Evolutionary conservation across 345 rosid genomes (phyloP), one percentile per base, ranked within the genome.

Genomic region (Turnera subulata): DNA sequence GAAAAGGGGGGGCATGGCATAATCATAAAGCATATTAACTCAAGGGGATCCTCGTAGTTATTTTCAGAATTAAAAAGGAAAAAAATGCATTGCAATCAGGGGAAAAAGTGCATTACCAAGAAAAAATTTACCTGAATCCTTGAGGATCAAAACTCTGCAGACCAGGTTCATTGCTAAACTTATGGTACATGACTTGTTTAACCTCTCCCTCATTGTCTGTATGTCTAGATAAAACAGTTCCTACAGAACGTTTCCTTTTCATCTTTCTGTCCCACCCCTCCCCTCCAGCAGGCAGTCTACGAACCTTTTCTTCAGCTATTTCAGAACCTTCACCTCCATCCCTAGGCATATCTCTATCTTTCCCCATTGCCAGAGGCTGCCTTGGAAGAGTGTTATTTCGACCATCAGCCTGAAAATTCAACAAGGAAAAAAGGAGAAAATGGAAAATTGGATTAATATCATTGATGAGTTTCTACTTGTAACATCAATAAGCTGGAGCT

Each of bases 251-350:
- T 65, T 63, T 82, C 73, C 72, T 73, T 74, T 73, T 80, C 74
- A 73, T 75, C 72, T 71, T 82, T 61, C 65, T 77, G 25, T 80
- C 84, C 88, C 88, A 82, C 24, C 83, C 79, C 60, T 82, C 87
- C 49, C 82, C 82, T 58, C 79, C 81, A 58, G 75, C 71, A 61
- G 84, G 75, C 67, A 82, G 52, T 66, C 73, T 73, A 23, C 75
- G 74, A 48, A 68, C 58, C 69, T 77, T 82, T 62, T 78, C 88
- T 66, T 80, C 83, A 6, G 67, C 53, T 24, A 68, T 32, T 64
- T 71, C 74, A 70, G 81, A 73, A 71, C 56, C 70, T 32, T 75
- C 81, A 65, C 70, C 55, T 11, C 61, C 60, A 56, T 82, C 76
- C 66, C 76, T 64, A 23, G 56, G 67, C 56, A 61, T 37, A 16